Evolutionary conservation across 2,329 filamentous ascomycete genomes (phyloP).

Genomic region (Ascochyta clinopodiicola): DNA sequence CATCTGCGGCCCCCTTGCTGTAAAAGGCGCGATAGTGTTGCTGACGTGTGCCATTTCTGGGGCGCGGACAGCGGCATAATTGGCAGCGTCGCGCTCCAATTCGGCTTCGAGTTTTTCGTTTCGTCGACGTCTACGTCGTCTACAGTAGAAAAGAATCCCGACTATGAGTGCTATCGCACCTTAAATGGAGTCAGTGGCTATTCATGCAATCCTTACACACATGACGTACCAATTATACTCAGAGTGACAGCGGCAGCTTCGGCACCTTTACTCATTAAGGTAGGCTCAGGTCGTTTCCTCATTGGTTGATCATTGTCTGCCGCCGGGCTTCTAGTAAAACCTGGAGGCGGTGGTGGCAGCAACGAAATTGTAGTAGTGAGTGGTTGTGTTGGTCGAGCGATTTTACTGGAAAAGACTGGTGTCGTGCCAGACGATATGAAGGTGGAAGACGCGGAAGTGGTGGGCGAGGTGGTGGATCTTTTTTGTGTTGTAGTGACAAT

Average conservation of each 20-base stretch:
- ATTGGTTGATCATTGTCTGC: slow-evolving; percentile 10
- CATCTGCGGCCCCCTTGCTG: slow-evolving; percentile 21
- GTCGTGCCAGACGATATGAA: background rate
- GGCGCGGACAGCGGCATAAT: slow-evolving; percentile 24
- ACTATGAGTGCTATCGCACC: slow-evolving; percentile 38
- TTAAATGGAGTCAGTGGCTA: slow-evolving; percentile 16
- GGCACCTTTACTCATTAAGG: slow-evolving; percentile 36
- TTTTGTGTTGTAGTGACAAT: slow-evolving; percentile 1
- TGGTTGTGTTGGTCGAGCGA: slow-evolving; percentile 9
- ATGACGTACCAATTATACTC: slow-evolving; percentile 36
- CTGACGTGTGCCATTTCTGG: slow-evolving; percentile 35
- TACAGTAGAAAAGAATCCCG: slow-evolving; percentile 30
- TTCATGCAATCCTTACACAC: background rate
- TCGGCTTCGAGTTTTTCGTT: slow-evolving; percentile 29
- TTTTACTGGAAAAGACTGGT: slow-evolving; percentile 4
- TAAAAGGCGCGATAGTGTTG: slow-evolving; percentile 17
- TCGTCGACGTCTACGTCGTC: slow-evolving; percentile 29
- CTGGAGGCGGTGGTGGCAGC: background rate
- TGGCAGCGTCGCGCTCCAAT: slow-evolving; percentile 36
- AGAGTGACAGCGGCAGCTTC: slow-evolving; percentile 42
- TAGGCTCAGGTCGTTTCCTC: slow-evolving; percentile 14
- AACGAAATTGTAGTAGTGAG: background rate
- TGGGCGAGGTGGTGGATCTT: background rate
- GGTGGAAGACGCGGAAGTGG: background rate
- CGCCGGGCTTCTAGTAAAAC: background rate